phyloP scores from a whole-genome alignment of 2,329 filamentous ascomycete genomes.

The Thelonectria olida region DNA sequence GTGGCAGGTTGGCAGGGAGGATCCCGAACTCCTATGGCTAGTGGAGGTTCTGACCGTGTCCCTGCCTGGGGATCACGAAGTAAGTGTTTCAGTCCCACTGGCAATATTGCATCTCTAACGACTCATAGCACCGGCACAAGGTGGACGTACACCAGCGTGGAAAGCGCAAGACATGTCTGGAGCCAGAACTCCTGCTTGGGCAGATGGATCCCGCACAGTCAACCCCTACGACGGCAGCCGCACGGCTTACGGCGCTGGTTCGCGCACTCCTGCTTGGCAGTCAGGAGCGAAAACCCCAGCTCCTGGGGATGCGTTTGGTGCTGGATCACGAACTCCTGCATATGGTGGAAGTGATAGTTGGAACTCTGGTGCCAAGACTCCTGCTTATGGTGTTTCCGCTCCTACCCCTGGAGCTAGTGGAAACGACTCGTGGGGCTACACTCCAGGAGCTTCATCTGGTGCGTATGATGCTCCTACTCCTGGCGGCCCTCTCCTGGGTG shows the following conservation, averaged over 20 bases:
- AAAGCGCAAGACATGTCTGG: slow-evolving; percentile 62
- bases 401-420: slow-evolving; percentile 67
- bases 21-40: slow-evolving; percentile 74
- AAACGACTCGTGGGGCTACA: slow-evolving; percentile 69
- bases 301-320: slow-evolving; percentile 66
- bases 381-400: slow-evolving; percentile 71
- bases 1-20: slow-evolving; percentile 69
- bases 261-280: slow-evolving; percentile 80
- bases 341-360: slow-evolving; percentile 70
- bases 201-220: slow-evolving; percentile 72
- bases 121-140: slow-evolving; percentile 62
- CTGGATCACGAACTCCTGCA: slow-evolving; percentile 74
- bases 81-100: slow-evolving; percentile 54
- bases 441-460: slow-evolving; percentile 56
- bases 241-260: slow-evolving; percentile 79
- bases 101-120: slow-evolving; percentile 36
- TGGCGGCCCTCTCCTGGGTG: slow-evolving; percentile 65
- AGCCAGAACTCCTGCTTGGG: slow-evolving; percentile 76
- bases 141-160: slow-evolving; percentile 72
- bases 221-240: slow-evolving; percentile 78
- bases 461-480: slow-evolving; percentile 78
- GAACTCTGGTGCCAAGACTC: slow-evolving; percentile 78
- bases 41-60: slow-evolving; percentile 71
- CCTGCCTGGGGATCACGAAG: slow-evolving; percentile 79
- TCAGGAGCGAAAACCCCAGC: slow-evolving; percentile 79